Evolutionary conservation across 2,329 filamentous ascomycete species (phyloP), one percentile per base, ranked within the genome.

Genomic region (Paecilomyces niveus): DNA sequence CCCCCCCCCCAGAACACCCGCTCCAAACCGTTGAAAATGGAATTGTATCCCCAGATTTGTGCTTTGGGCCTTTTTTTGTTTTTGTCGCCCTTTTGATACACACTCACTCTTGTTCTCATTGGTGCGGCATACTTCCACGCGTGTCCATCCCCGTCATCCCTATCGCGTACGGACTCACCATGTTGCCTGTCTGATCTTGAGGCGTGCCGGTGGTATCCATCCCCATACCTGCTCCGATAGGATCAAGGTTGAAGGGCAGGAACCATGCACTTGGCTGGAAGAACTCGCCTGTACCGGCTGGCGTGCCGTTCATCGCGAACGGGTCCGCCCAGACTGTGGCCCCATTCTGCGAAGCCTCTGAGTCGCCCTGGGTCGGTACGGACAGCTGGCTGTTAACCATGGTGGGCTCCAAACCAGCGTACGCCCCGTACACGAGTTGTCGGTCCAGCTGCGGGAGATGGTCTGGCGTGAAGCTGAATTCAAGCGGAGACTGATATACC

Each of bases 201-300:
- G 35, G 29, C 54, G 50, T 18, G 32, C 22, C 35, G 29, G 54
- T 31, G 8, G 45, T 58, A 35, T 55, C 59, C 15, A 60, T 31
- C 26, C 58, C 58, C 18, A 62, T 35, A n/a, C 57, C 58, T 9
- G 53, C 53, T 22, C 69, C 64, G 18, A 73, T 58, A 3, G 91
- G 89, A 59, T 94, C 89, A 74, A 96, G 85, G 70, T 96, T 95
- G 74, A 96, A 96, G 1, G 92, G 91, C 79, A 96, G 86, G 72
- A 95, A 96, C 90, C 92, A 97, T 4, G 89, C 90, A 56, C 87
- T 88, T 53, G 74, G 73, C 51, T 76, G 74, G 57, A 74, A 71
- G 59, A 70, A 74, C 50, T 74, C 74, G 54, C 71, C 72, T 5
- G 69, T 68, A 3, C 69, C 73, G 1, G 73, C 66, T 1, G 70